phyloP scores from a whole-genome alignment of 140 eudicot species.

The Flaveria floridana region DNA sequence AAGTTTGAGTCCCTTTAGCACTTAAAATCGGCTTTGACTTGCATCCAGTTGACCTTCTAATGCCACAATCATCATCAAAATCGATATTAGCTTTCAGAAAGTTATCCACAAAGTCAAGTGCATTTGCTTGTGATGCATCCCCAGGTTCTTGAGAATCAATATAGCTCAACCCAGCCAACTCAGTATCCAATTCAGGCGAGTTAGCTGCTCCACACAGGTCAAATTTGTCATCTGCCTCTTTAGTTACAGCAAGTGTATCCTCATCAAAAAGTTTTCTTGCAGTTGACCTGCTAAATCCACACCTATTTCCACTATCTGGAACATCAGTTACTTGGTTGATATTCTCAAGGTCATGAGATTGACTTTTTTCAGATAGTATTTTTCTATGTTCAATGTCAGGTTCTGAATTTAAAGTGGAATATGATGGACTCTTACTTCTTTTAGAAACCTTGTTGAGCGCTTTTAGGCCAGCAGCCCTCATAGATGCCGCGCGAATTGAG shows the following conservation, averaged over 20 bases:
- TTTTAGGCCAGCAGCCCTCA: constrained; percentile 75
- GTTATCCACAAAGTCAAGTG: constrained; percentile 80
- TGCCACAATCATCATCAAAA: constrained; percentile 34
- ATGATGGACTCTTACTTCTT: constrained; percentile 33
- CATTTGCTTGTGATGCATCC: constrained; percentile 79
- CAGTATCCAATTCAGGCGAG: constrained; percentile 17
- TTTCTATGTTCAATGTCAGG: constrained; percentile 30
- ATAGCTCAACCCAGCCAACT: constrained; percentile 67
- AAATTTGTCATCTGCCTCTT: constrained; percentile 25
- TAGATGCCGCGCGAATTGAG: constrained; percentile 67
- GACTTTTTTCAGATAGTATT: constrained; percentile 25
- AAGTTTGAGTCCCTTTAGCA: constrained; percentile 61
- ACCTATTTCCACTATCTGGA: constrained; percentile 27
- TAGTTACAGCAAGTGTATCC: constrained; percentile 32
- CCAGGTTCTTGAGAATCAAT: constrained; percentile 92
- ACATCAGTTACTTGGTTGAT: constrained; percentile 28
- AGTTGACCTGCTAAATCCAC: constrained; percentile 47
- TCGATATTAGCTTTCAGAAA: constrained; percentile 53
- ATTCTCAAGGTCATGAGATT: constrained; percentile 31
- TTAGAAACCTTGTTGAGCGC: constrained; percentile 48
- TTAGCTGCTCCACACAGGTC: constrained; percentile 24
- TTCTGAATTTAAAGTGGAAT: constrained; percentile 25
- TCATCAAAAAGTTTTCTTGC: constrained; percentile 69
- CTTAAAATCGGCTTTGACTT: constrained; percentile 46
- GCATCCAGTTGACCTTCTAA: constrained; percentile 36